Evolutionary conservation across 805 yeast genomes (phyloP), one percentile per base, ranked within the genome.

Genomic region (Candida vartiovaarae): DNA sequence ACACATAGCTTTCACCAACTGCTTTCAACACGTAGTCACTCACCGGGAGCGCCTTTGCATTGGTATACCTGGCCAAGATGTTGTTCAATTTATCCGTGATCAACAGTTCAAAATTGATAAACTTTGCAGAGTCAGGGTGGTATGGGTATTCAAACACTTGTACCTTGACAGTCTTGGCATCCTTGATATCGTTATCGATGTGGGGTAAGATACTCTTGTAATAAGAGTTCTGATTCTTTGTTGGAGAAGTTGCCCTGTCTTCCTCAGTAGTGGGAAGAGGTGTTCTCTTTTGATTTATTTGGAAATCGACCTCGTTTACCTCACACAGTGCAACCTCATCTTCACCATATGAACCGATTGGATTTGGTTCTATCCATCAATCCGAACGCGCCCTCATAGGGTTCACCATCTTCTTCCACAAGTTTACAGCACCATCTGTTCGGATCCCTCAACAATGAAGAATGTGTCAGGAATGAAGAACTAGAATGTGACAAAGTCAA

Each of bases 401-500:
- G 82, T 40, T 95, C 96, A 6, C 91, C 91, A 59, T 90, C 97
- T 40, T 91, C 98, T 60, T 93, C 99, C 1, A 84, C 89, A 24
- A 91, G 70, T 45, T 84, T 84, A 31, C 91, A 57, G 42, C 82
- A 72, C 93, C 95, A 88, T 46, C 64, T 62, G 54, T 84, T 82
- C 0, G 90, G 84, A 47, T 83, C 76, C 31, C 34, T 45, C 3
- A 46, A 15, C 5, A 32, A 26, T 1, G 33, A 30, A 4, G 43
- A 41, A 3, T 32, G 27, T 3, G 46, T 8, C 2, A 51, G 7
- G 8, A 48, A 50, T 1, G 51, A 48, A 11, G 38, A 38, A 2
- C 39, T 32, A 5, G 23, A 7, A 5, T 45, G 38, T 2, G 44
- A 39, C 3, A 47, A 29, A 3, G 46, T 55, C 32, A 62, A 61